These are phyloP conservation scores for Neopestalotiopsis sp. DNA, from an alignment of 2,329 filamentous ascomycete species.

Conservation along the genomic window DNA sequence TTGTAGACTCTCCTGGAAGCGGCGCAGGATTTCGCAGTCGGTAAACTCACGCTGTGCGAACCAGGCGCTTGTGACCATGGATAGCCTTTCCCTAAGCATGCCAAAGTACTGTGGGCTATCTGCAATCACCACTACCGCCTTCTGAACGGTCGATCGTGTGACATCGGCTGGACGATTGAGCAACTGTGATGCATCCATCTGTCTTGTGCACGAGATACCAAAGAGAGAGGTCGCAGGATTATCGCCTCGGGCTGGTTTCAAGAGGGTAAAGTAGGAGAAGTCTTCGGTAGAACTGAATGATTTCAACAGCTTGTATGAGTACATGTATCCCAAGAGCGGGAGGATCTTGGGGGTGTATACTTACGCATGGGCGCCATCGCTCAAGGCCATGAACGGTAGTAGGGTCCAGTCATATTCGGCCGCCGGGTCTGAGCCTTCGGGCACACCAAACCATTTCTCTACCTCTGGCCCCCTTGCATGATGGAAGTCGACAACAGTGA, in stretches of 20 bases:
- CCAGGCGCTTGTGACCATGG: slow-evolving; percentile 92
- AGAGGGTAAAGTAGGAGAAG: slow-evolving; percentile 97
- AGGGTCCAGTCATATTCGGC: slow-evolving; percentile 87
- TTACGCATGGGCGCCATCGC: slow-evolving; percentile 92
- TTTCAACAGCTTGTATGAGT: not conserved
- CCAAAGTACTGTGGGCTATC: slow-evolving; percentile 91
- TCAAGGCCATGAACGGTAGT: slow-evolving; percentile 95
- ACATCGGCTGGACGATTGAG: slow-evolving; percentile 84
- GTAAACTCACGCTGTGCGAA: slow-evolving; percentile 94
- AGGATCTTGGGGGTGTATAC: slow-evolving; percentile 40
- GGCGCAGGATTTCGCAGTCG: slow-evolving; percentile 85
- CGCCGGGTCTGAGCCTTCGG: slow-evolving; percentile 78
- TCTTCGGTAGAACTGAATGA: slow-evolving; percentile 78
- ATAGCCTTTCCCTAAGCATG: slow-evolving; percentile 85
- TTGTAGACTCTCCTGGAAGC: slow-evolving; percentile 88
- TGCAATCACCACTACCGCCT: slow-evolving; percentile 94
- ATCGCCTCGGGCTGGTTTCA: slow-evolving; percentile 61
- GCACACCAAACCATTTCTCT: slow-evolving; percentile 83
- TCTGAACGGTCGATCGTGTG: slow-evolving; percentile 96
- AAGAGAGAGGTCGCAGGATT: slow-evolving; percentile 81
- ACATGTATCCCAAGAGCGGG: not conserved
- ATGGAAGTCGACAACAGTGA: slow-evolving; percentile 83
- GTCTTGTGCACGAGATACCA: slow-evolving; percentile 92
- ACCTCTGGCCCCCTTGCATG: slow-evolving; percentile 90
- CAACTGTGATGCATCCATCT: slow-evolving; percentile 81